Evolutionary conservation across 352 stramenopile genomes (phyloP), one percentile per base, ranked within the genome.

Genomic region (Phytophthora capsici): DNA sequence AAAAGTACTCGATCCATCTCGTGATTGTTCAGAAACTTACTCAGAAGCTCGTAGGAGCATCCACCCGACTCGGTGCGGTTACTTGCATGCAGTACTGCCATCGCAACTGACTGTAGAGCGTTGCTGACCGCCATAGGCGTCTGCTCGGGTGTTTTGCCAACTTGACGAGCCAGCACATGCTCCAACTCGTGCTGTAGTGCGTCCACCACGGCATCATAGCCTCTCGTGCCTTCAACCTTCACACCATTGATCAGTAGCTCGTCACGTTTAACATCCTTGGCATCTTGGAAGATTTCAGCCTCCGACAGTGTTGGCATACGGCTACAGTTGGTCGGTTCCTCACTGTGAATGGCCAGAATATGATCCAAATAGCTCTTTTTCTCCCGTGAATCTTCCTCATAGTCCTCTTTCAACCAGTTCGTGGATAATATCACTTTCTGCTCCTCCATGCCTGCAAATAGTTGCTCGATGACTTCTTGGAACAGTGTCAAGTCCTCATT

Each of bases 21-120:
- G 59, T 88, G 72, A 40, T 80, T 75, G 8, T 77, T 80, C 6
- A 93, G 25, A 32, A 94, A 80, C 23, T 77, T 76, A 14, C 77
- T 73, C 32, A 94, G 65, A 17, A 91, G 66, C 47, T 93, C 86
- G 38, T 89, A 94, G 17, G 84, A 86, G 17, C 65, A 74, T 8
- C 86, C 86, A 10, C 86, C 84, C 0, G 86, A 94, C 56, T 94
- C 84, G 14, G 86, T 94, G 2, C 86, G 84, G 50, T 94, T 94
- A 71, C 82, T 89, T 2, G 85, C 77, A 70, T 91, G 71, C 25
- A 75, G 40, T 14, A 81, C 45, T 14, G 69, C 49, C 61, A 66
- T 75, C 8, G 49, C 60, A 20, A 69, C 28, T 23, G 61, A 65
- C 17, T 83, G 66, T 4, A 87, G n/a, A 8, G 63, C 65, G 38